Base-by-base conservation (phyloP, 176 grass and related monocot genomes). In the Ensete glaucum region DNA sequence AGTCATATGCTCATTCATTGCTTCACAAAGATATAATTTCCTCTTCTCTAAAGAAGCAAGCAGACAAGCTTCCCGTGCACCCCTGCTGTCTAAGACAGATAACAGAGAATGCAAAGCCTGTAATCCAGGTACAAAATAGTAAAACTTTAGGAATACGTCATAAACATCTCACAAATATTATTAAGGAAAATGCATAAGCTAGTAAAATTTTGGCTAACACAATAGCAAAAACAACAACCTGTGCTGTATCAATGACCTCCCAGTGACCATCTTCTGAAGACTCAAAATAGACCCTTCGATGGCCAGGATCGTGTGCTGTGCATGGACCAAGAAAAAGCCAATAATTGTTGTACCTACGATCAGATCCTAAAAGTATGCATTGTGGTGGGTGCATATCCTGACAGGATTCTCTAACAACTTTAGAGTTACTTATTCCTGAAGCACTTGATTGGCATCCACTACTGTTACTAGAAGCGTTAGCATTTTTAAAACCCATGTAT, bases 241-340 rank as follows among this genome's bases (percentile, higher is more conserved):
- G 78, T 82, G 90, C 78, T 69, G 88, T 82, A 89, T 99, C 91
- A 54, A 99, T 89, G 76, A 94, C 85, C 81, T 99, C 91, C 91
- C 88, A 94, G 55, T 88, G 91, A 50, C 95, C 91, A 88, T 99
- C 95, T 67, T 99, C 88, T 64, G 95, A 94, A 77, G 95, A 99
- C 77, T 99, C 95, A 19, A 91, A 94, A 79, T 91, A 99, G 34
- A 99, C 91, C 80, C 88, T 94, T 15, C 81, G 86, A 76, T 99
- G 95, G 24, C 95, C 91, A 72, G 91, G 95, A 86, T 99, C 95
- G 81, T 91, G 83, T 79, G 73, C 75, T 48, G 67, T 83, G 78
- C 95, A 99, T 56, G 84, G 91, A 63, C 95, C 90, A 83, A 99
- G 85, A 65, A 99, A 99, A 53, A 94, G 95, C 90, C 90, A 99